Evolutionary conservation across 371 early-diverging fungal genomes (phyloP), one percentile per base, ranked within the genome.

Genomic region (Mucor ambiguus): DNA sequence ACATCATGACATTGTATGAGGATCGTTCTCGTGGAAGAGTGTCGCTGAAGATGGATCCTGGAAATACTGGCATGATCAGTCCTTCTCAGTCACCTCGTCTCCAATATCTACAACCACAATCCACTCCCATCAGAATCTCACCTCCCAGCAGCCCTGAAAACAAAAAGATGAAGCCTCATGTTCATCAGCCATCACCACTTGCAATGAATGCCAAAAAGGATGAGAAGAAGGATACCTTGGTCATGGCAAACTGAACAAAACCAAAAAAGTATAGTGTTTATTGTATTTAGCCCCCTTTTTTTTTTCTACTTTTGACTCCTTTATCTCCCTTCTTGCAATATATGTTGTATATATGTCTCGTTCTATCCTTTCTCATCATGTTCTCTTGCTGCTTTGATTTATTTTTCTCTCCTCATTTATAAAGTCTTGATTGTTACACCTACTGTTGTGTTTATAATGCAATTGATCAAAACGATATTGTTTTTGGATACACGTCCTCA

Each of bases 1-100:
- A 82, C 29, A 79, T 90, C 60, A 82, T 85, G 76, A 86, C 87
- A 26, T 70, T 92, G 20, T 92, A 86, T 68, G 86, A 87, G 64
- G 89, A 91, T 71, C 72, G 83, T 49, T 69, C 85, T 38, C 78
- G 83, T 59, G 81, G 83, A 49, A 74, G 85, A 60, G 67, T 84
- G 61, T 74, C 83, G 8, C 63, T 81, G 65, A 78, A 79, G 67
- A 46, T 73, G 29, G 80, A 81, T 61, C 70, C 69, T 59, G 59
- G 38, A 28, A 59, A 59, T 28, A 59, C 35, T n/a, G 56, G 56
- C 16, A 55, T 55, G 56, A 55, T 55, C 20, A 73, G 56, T 38
- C 66, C 58, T 3, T 64, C 70, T 16, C 29, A 60, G 24, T 49
- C 49, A 11, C 49, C 49, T 26, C 49, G 49, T 24, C 49, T 49